Conservation (phyloP, 164 flowering plant species). For the Taxillus chinensis region DNA sequence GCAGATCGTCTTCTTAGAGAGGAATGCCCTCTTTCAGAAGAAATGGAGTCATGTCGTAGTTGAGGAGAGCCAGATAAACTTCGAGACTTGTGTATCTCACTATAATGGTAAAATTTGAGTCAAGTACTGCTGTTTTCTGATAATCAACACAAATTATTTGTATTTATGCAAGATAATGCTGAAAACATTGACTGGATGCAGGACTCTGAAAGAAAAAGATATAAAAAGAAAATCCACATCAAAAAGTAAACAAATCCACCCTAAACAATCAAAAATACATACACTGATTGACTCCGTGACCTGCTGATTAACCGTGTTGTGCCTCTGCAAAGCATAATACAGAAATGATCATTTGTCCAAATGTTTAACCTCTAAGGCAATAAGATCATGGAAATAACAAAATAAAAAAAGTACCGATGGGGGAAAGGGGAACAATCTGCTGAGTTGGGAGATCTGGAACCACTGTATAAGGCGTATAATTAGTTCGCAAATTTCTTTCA, state of each 20-base stretch:
- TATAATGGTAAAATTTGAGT: conserved; percentile 8
- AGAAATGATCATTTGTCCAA: not conserved
- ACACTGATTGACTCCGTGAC: conserved; percentile 56
- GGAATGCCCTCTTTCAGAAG: conserved; percentile 30
- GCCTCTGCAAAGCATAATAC: conserved; percentile 21
- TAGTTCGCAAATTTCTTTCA: not conserved
- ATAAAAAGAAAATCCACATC: not conserved
- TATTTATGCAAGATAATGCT: no score
- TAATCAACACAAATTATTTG: no score
- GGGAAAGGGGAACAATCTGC: conserved; percentile 28
- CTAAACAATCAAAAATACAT: conserved; percentile 7
- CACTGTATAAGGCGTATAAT: conserved; percentile 22
- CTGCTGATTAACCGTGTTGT: conserved; percentile 40
- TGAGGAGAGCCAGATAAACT: conserved; percentile 61
- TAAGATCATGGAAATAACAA: not conserved
- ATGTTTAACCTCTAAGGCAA: not conserved
- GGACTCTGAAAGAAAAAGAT: not conserved
- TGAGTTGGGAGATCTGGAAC: conserved; percentile 35
- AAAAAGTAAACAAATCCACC: not conserved
- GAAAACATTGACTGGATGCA: no score
- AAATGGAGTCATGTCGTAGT: conserved; percentile 34
- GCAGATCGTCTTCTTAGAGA: conserved; percentile 43
- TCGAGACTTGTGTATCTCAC: conserved; percentile 44
- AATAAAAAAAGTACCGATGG: conserved; percentile 21
- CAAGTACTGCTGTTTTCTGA: not conserved